Evolutionary conservation across 2,329 filamentous ascomycete species (phyloP), one percentile per base, ranked within the genome.

Genomic region (Zelopaecilomyces penicillatus): DNA sequence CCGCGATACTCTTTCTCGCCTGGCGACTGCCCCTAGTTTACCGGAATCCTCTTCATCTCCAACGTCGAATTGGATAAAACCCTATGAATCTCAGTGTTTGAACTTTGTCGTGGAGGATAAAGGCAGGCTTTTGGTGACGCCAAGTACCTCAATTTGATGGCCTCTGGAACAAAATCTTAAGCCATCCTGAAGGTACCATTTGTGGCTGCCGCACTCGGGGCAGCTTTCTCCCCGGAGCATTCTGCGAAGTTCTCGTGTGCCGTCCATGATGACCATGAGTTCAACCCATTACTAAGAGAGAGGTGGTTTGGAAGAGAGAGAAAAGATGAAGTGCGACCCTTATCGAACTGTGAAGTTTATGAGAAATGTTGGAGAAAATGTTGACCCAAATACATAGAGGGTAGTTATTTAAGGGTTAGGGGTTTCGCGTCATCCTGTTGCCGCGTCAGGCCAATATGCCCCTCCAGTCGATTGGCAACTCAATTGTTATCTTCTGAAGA

Each of bases 101-200:
- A 51, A 35, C 8, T 19, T 7, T 6, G 36, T 7, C 10, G 5
- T 5, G 7, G 27, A 34, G 27, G 4, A 6, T 31, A 10, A 11
- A n/a, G 4, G 12, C 63, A 19, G 19, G 19, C 19, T 19, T 19
- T 19, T 19, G 19, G 19, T 19, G 19, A 19, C 19, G 19, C 19
- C 19, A 19, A 19, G 49, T 66, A 87, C 85, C 66, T 87, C 81
- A 54, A 90, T 82, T 53, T 83, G 79, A 68, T 94, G 88, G 30
- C 87, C 87, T 53, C 86, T 82, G 51, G 83, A 74, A 64, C 88
- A 95, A 62, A 87, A 94, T 50, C 82, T 79, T 46, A 83, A 76
- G 4, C 87, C 87, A 63, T 85, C 85, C 52, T 89, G 81, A 30
- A 82, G 69, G 58, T 87, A 85, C 67, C 84, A 88, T 50, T 76